These are phyloP conservation scores for Paradendryphiella salina DNA, from an alignment of 2,329 filamentous ascomycete genomes.

Conservation along the genomic window DNA sequence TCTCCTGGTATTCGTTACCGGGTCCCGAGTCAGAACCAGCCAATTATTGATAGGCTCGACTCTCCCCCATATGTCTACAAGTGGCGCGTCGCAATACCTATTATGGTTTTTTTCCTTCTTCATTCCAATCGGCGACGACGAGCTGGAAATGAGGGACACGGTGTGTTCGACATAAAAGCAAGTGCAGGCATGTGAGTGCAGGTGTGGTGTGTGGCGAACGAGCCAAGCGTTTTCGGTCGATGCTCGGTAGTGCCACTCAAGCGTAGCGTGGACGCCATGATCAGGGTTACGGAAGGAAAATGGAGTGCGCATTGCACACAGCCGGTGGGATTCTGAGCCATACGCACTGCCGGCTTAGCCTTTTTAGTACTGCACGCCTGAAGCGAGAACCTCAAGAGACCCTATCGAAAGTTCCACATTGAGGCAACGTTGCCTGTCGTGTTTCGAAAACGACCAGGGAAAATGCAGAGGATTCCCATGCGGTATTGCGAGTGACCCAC, in stretches of 20 bases:
- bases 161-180: background rate
- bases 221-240: conserved; percentile 1
- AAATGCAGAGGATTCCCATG: conserved; percentile 6
- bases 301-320: background rate
- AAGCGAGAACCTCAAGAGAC: background rate
- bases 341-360: conserved; percentile 2
- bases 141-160: background rate
- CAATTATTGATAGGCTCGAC: background rate
- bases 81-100: background rate
- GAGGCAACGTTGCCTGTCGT: background rate
- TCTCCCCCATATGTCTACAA: background rate
- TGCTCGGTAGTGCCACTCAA: conserved; percentile 2
- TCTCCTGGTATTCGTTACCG: background rate
- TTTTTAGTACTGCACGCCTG: background rate
- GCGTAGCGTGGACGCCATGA: background rate
- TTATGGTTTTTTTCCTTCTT: background rate
- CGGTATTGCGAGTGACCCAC: conserved; percentile 3
- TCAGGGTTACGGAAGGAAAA: conserved; percentile 5
- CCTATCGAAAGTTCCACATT: background rate
- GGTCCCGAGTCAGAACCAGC: conserved; percentile 5
- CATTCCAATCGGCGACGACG: background rate
- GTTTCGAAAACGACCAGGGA: conserved; percentile 9
- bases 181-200: background rate
- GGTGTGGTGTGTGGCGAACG: background rate
- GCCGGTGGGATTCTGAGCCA: conserved; percentile 2